phyloP scores from a whole-genome alignment of 768 basidiomycete species.

The Coprinopsis cinerea region DNA sequence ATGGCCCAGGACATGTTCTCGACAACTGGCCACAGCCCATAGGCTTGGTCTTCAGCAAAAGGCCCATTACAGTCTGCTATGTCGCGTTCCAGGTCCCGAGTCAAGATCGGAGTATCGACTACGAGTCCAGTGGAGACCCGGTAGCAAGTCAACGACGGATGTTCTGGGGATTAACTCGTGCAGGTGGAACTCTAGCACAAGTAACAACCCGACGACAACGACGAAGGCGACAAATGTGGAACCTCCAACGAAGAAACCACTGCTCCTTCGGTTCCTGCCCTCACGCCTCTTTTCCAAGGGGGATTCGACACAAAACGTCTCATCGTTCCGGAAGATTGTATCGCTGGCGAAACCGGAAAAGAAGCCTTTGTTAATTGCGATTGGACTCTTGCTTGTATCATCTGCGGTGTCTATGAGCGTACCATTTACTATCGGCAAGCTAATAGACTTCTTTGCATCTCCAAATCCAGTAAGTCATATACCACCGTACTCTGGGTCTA shows the following conservation, averaged over 20 bases:
- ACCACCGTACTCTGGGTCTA: neutral
- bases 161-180: neutral
- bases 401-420: slow-evolving; percentile 89
- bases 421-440: slow-evolving; percentile 86
- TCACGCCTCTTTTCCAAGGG: slow-evolving; percentile 26
- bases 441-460: slow-evolving; percentile 90
- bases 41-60: neutral
- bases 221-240: neutral
- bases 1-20: slow-evolving; percentile 20
- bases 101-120: neutral
- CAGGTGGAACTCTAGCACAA: slow-evolving; percentile 1
- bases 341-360: slow-evolving; percentile 79
- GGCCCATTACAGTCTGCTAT: neutral
- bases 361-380: slow-evolving; percentile 67
- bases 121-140: too few species aligned
- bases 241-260: neutral
- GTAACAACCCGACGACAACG: slow-evolving; percentile 5
- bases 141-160: neutral
- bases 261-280: slow-evolving; percentile 16
- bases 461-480: slow-evolving; percentile 54
- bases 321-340: slow-evolving; percentile 71
- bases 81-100: neutral
- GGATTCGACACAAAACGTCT: slow-evolving; percentile 31
- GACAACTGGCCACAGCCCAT: slow-evolving; percentile 9
- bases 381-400: slow-evolving; percentile 80